Percentiles rank a stretch among this genome's conserved stretches.
These are phyloP conservation scores for Luzula sylvatica DNA, from an alignment of 176 grass and related monocot genomes.

Conservation along the genomic window DNA sequence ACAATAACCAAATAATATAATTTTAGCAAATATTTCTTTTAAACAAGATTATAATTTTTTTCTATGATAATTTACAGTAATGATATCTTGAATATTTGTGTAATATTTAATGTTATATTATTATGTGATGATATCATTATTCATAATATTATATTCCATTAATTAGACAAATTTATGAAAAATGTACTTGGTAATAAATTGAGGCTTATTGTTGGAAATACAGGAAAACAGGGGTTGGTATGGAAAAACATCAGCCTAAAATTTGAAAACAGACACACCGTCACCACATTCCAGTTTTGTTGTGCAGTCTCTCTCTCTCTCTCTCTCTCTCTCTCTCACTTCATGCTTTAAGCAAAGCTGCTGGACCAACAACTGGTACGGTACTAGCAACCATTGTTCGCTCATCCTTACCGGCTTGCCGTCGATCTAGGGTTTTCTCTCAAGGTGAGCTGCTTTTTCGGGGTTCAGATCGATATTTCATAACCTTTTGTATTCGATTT, in stretches of 20 bases:
- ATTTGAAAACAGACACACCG: conserved; percentile 11
- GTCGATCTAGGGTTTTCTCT: conserved; percentile 22
- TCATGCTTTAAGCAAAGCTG: conserved; percentile 19
- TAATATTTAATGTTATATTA: too few relatives aligned
- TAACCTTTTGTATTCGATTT: not conserved
- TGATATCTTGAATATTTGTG: too few relatives aligned
- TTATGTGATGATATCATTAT: too few relatives aligned
- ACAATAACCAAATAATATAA: too few relatives aligned
- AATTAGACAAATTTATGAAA: too few relatives aligned
- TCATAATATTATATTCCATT: too few relatives aligned
- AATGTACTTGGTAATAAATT: too few relatives aligned
- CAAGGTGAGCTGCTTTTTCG: not conserved
- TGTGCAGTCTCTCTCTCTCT: conserved; percentile 12
- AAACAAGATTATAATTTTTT: too few relatives aligned
- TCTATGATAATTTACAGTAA: too few relatives aligned
- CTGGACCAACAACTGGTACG: conserved; percentile 1
- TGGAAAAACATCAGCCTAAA: not conserved
- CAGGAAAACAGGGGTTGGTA: not conserved
- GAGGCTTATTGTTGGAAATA: too few relatives aligned
- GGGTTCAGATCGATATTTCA: not conserved
- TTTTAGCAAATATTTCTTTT: too few relatives aligned
- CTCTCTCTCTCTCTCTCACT: conserved; percentile 4
- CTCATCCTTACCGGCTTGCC: not conserved
- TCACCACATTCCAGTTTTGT: conserved; percentile 12
- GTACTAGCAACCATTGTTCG: not conserved